phyloP scores from a whole-genome alignment of 176 grass and related monocot species.

The Coix lacrymajobi region DNA sequence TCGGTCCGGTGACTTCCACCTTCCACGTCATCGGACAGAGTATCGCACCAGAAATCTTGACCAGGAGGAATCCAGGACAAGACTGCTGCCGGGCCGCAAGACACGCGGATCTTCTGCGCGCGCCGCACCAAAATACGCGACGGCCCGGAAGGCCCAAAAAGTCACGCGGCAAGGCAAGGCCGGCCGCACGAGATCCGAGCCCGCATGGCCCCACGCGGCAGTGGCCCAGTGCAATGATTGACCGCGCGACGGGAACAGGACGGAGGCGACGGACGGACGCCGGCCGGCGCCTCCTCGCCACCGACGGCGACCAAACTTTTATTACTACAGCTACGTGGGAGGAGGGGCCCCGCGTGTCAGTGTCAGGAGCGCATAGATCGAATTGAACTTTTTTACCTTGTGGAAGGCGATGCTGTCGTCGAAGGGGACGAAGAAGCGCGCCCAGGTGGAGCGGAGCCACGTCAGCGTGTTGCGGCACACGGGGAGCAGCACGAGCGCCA shows the following conservation, averaged over 20 bases:
- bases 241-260: not conserved
- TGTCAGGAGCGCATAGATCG: not conserved
- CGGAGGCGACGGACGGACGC: not conserved
- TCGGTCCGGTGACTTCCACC: too few species aligned
- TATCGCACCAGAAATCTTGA: too few species aligned
- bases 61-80: too few species aligned
- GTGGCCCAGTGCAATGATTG: not conserved
- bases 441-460: constrained; percentile 49
- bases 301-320: constrained; percentile 14
- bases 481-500: constrained; percentile 50
- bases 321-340: too few species aligned
- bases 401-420: constrained; percentile 67
- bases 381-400: constrained; percentile 45
- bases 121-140: not conserved
- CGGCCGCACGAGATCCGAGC: not conserved
- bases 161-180: not conserved
- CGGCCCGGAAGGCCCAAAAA: not conserved
- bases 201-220: not conserved
- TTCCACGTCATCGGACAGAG: too few species aligned
- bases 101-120: too few species aligned
- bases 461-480: constrained; percentile 52
- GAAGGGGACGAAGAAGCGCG: constrained; percentile 47
- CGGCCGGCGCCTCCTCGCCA: not conserved
- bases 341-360: not conserved
- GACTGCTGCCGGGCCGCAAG: too few species aligned